These are phyloP conservation scores for Termitomyces sp. DNA, from an alignment of 768 basidiomycete species.

Conservation along the genomic window DNA sequence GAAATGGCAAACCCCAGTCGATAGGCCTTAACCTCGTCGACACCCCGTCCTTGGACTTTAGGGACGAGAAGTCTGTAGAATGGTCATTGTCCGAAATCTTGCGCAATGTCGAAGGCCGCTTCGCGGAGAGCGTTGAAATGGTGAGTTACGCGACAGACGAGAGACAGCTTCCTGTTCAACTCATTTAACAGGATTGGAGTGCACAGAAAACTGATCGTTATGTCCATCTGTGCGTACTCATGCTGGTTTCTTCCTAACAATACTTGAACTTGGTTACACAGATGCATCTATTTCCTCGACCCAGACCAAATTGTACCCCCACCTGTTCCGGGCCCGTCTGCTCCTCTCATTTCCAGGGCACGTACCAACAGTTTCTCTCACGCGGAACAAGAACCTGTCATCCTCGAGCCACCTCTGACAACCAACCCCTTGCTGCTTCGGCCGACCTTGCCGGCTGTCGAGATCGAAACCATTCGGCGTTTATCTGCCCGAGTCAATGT, in stretches of 20 bases:
- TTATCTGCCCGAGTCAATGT: conserved; percentile 82
- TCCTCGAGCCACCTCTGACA: conserved; percentile 74
- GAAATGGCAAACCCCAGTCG: conserved; percentile 36
- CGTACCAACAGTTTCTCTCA: conserved; percentile 71
- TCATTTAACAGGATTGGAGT: conserved; percentile 56
- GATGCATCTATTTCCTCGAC: conserved; percentile 86
- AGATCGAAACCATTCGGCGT: conserved; percentile 75
- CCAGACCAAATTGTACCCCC: conserved; percentile 77
- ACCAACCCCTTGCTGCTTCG: conserved; percentile 66
- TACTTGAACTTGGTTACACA: conserved; percentile 26
- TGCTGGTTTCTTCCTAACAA: conserved; percentile 13
- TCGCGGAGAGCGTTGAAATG: conserved; percentile 71
- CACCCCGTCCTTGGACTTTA: conserved; percentile 76
- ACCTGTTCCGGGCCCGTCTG: conserved; percentile 59
- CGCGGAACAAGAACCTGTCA: conserved; percentile 68
- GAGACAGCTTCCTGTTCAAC: conserved; percentile 16
- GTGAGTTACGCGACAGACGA: conserved; percentile 42
- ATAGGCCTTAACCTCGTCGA: conserved; percentile 72
- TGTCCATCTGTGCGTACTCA: conserved; percentile 66
- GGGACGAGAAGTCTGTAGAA: conserved; percentile 60
- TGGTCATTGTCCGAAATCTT: conserved; percentile 62
- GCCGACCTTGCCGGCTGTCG: conserved; percentile 61
- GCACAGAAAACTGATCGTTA: conserved; percentile 68
- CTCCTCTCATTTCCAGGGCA: conserved; percentile 61
- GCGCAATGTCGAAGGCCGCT: conserved; percentile 66